These are phyloP conservation scores for Cutaneotrichosporon daszewskae DNA, from an alignment of 1,284 basidiomycete species.

Conservation along the genomic window DNA sequence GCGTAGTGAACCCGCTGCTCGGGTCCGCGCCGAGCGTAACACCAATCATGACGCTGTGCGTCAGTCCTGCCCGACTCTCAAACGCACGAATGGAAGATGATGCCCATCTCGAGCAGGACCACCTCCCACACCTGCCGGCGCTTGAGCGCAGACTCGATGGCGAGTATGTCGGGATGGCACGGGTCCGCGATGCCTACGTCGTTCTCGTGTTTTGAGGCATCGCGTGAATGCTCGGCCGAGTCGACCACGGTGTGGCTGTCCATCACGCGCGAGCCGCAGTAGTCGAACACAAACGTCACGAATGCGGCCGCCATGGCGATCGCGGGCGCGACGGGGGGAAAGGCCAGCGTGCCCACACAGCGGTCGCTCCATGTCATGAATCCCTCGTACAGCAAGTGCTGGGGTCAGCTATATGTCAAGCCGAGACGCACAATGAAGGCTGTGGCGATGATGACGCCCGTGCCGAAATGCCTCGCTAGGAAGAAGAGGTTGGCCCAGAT, in stretches of 20 bases:
- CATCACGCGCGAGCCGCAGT: slow-evolving; percentile 37
- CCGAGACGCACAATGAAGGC: slow-evolving; percentile 42
- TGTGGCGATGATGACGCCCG: slow-evolving; percentile 49
- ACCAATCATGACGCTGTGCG: slow-evolving; percentile 20
- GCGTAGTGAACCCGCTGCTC: slow-evolving; percentile 19
- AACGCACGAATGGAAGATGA: slow-evolving; percentile 45
- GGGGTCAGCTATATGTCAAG: neutral
- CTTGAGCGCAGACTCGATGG: neutral
- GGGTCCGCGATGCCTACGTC: neutral
- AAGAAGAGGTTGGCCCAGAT: slow-evolving; percentile 41
- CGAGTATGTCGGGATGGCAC: neutral
- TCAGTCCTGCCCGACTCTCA: neutral
- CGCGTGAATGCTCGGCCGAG: neutral
- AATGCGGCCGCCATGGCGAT: slow-evolving; percentile 42
- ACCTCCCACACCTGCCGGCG: slow-evolving; percentile 31
- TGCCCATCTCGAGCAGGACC: slow-evolving; percentile 47
- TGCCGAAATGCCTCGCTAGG: slow-evolving; percentile 41
- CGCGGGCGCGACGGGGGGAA: slow-evolving; percentile 47
- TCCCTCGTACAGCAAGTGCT: slow-evolving; percentile 48
- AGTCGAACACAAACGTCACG: slow-evolving; percentile 44
- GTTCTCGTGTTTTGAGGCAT: neutral
- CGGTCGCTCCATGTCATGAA: slow-evolving; percentile 46
- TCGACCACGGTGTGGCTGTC: too few species aligned
- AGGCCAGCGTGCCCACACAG: slow-evolving; percentile 48
- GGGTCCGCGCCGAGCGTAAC: slow-evolving; percentile 24